These are phyloP conservation scores for Quercus alba DNA, from an alignment of 306 rosid genomes.

Conservation along the genomic window DNA sequence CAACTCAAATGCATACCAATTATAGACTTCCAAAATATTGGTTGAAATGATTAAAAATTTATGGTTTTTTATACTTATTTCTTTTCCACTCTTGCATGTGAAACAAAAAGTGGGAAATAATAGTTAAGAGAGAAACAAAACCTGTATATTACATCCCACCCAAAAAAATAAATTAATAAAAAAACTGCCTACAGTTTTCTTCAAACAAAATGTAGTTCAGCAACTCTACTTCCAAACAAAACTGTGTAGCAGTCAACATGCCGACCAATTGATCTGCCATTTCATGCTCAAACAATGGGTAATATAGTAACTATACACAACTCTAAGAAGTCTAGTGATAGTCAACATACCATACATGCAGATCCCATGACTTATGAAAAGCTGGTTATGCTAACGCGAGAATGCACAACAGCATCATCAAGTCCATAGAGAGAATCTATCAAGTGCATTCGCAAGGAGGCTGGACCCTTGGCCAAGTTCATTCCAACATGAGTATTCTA, in stretches of 20 bases:
- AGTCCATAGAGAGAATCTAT: slow-evolving; percentile 79
- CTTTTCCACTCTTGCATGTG: too few relatives aligned
- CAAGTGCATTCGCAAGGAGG: slow-evolving; percentile 74
- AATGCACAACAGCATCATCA: slow-evolving; percentile 59
- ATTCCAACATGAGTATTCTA: too few relatives aligned
- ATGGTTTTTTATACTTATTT: too few relatives aligned
- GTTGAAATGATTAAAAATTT: too few relatives aligned
- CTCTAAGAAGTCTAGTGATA: neutral
- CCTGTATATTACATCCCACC: too few relatives aligned
- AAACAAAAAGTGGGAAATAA: too few relatives aligned
- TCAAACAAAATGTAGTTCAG: neutral
- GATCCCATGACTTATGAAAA: slow-evolving; percentile 30
- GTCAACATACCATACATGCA: slow-evolving; percentile 13
- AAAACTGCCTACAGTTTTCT: neutral
- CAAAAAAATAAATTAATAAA: too few relatives aligned
- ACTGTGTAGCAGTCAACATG: neutral
- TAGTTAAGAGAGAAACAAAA: too few relatives aligned
- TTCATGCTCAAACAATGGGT: slow-evolving; percentile 13
- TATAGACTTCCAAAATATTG: too few relatives aligned
- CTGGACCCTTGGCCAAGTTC: slow-evolving; percentile 82
- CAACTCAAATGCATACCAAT: neutral
- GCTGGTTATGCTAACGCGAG: slow-evolving; percentile 58
- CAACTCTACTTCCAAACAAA: neutral
- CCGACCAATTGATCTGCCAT: neutral
- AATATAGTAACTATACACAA: too few relatives aligned